Evolutionary conservation across 805 yeast species (phyloP), one percentile per base, ranked within the genome.

Genomic region (Candida stauntonica): DNA sequence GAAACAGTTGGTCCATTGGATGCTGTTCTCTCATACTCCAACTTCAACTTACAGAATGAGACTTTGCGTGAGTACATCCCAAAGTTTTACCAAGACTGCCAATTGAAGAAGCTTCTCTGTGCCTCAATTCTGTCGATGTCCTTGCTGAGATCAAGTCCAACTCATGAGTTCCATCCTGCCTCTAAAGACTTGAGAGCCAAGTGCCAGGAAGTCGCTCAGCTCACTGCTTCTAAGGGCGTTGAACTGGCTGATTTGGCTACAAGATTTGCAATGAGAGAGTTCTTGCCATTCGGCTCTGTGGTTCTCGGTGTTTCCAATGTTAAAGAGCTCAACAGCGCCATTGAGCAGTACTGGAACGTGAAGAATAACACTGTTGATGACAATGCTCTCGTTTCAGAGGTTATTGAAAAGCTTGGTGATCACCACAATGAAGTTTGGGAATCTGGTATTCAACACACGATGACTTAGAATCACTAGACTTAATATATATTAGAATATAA

Each of bases 111-210:
- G 44, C 59, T 89, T n/a, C 61, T 80, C 55, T 86, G 85, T 57
- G 96, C 91, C 3, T 84, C 95, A 1, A 88, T 93, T 27, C 66
- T 91, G 43, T 77, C 89, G 39, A 89, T 89, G 98, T 85, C 96
- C 4, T 60, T 89, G 40, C 66, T 89, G 40, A 71, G 95, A 42
- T 72, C 82, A 0, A 79, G 70, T 17, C 65, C 70, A 24, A 81
- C 95, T 0, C 81, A 74, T 46, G 53, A 68, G 1, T 91, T 88
- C 70, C 97, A 89, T 54, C 97, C 96, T 0, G 93, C 86, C 4
- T 63, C 80, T 0, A 50, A 59, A 13, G 73, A 58, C n/a, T 64
- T 89, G 45, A 78, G 72, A 45, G 62, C 64, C 2, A 51, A 59
- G 29, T 71, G 73, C 12, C 52, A 55, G 21, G 48, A 53, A 5